Base-by-base conservation (phyloP, 768 basidiomycete genomes). In the Panellus pusillus region DNA sequence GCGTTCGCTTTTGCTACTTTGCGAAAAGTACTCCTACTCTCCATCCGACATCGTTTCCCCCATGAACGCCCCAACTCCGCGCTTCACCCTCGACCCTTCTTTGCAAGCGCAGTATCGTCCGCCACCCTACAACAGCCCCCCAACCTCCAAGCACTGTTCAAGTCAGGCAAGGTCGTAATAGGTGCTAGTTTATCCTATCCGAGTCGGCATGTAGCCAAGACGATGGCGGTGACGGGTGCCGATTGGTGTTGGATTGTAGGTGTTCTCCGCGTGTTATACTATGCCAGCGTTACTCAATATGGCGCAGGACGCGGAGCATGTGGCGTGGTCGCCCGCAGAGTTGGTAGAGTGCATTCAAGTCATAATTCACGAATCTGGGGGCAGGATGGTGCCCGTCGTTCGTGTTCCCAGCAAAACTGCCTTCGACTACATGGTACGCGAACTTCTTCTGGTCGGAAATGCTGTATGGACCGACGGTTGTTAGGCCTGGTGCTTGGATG, bases 211-310 rank as follows among this genome's bases (percentile, higher is more conserved):
- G 54, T 55, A 2, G 58, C 58, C 1, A 60, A 60, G 27, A 52
- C 50, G 12, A 14, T 60, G 2, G 58, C 58, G 0, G 31, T 45
- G 1, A 51, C 54, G 0, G 54, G 54, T 4, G 58, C 53, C 4
- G 58, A 60, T 41, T 55, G 54, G 54, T 55, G 50, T n/a, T 60
- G 58, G 58, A 48, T 60, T 35, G 58, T 55, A 41, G 17, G 49
- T 47, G 2, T 24, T 11, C 35, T 41, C 19, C 20, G 7, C 31
- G 1, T 9, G 8, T 14, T 6, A 14, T 18, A 2, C 13, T 14
- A 6, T 2, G n/a, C n/a, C 31, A 37, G n/a, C 31, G 15, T 18
- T 29, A 13, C 44, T 15, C 6, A 5, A n/a, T 28, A 9, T 13
- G 6, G 4, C 1, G 2, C 14, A 60, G 54, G 54, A 55, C 36